phyloP scores from a whole-genome alignment of 2,329 filamentous ascomycete genomes.

The Cercospora brassicicola region DNA sequence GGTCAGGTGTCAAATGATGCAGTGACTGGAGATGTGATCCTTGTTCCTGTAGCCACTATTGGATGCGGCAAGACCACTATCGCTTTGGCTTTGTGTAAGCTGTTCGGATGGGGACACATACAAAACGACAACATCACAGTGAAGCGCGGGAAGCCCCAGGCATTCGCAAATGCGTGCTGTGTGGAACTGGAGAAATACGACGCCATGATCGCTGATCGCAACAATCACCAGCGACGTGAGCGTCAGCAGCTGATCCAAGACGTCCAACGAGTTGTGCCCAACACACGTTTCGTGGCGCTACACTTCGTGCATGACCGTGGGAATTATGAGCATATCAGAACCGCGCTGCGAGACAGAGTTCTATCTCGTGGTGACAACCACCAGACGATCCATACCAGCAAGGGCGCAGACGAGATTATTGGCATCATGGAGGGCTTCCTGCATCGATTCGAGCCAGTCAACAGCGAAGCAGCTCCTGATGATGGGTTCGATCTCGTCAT shows the following conservation, averaged over 20 bases:
- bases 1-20: constrained; percentile 54
- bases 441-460: constrained; percentile 75
- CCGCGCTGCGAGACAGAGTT: constrained; percentile 75
- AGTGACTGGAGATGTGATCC: constrained; percentile 67
- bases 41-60: constrained; percentile 90
- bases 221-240: constrained; percentile 88
- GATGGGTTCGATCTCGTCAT: constrained; percentile 80
- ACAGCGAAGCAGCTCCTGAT: constrained; percentile 69
- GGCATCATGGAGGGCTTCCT: constrained; percentile 96
- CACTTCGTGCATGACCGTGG: constrained; percentile 77
- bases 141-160: constrained; percentile 69
- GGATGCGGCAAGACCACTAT: constrained; percentile 97
- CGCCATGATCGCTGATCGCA: constrained; percentile 86
- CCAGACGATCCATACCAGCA: constrained; percentile 89
- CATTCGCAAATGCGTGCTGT: constrained; percentile 72
- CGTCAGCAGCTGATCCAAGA: constrained; percentile 84
- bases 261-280: constrained; percentile 60
- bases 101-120: constrained; percentile 89
- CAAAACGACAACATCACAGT: constrained; percentile 96
- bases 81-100: constrained; percentile 72
- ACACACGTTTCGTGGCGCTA: constrained; percentile 75
- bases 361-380: constrained; percentile 89
- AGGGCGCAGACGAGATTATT: constrained; percentile 70
- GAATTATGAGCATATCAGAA: constrained; percentile 69
- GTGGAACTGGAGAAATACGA: constrained; percentile 63